Percentiles rank a stretch among this genome's conserved stretches.
Evolutionary conservation across 257 asterid genomes (phyloP).

Genomic region (Solanum chmielewskii): DNA sequence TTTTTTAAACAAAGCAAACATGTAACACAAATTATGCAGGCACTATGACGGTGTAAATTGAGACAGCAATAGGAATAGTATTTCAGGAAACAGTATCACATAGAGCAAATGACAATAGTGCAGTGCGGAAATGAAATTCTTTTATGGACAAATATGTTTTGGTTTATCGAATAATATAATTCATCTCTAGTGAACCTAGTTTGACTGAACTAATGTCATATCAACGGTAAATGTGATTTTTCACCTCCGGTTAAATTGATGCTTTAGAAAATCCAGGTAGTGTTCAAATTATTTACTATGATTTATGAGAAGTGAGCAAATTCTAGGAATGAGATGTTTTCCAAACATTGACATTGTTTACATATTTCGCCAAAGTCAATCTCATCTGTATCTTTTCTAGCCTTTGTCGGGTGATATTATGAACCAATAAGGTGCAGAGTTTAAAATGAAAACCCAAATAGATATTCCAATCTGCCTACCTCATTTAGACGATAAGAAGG

Average conservation of each 20-base stretch:
- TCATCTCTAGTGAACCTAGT: not conserved
- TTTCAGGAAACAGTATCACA: not conserved
- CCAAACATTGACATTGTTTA: not conserved
- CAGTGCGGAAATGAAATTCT: not conserved
- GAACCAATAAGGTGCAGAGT: not conserved
- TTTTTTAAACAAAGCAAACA: not conserved
- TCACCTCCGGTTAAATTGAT: not conserved
- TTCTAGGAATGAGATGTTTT: not conserved
- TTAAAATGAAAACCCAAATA: not conserved
- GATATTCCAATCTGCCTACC: constrained; percentile 23
- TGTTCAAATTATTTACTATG: not conserved
- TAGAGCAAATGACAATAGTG: not conserved
- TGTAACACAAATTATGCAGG: not conserved
- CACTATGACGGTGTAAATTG: not conserved
- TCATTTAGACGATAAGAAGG: constrained; percentile 88
- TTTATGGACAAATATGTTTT: not conserved
- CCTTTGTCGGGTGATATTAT: not conserved
- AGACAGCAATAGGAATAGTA: not conserved
- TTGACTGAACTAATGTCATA: not conserved
- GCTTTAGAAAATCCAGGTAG: not conserved
- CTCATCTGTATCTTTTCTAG: not conserved
- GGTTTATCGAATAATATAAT: not conserved
- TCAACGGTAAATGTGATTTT: not conserved
- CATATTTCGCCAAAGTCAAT: not conserved
- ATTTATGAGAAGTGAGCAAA: not conserved